A percentile compares a stretch with the other conserved stretches of the same genome.
Conservation (phyloP, 129 eudicot genomes). For the carrot (Daucus carota) region DH1_v3.0 NC_030388.2:19286501-19287000, state of each 20-base stretch:
- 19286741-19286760: conserved; percentile 69
- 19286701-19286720: conserved; percentile 92
- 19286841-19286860: neutral
- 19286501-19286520: conserved; percentile 80
- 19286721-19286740: conserved; percentile 88
- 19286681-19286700: conserved; percentile 91
- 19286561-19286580: neutral
- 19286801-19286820: conserved; percentile 5
- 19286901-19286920: neutral
- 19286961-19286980: neutral
- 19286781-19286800: neutral
- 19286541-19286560: conserved; percentile 4
- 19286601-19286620: conserved; percentile 73
- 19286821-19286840: neutral
- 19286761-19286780: conserved; percentile 75
- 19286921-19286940: neutral
- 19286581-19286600: neutral
- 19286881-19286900: neutral
- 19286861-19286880: no score
- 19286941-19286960: neutral
- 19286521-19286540: conserved; percentile 67
- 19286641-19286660: conserved; percentile 96
- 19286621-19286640: conserved; percentile 83
- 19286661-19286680: conserved; percentile 92
- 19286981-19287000: neutral